Conservation (phyloP, 768 basidiomycete genomes). For the Phlebiopsis flavidoalba region DNA sequence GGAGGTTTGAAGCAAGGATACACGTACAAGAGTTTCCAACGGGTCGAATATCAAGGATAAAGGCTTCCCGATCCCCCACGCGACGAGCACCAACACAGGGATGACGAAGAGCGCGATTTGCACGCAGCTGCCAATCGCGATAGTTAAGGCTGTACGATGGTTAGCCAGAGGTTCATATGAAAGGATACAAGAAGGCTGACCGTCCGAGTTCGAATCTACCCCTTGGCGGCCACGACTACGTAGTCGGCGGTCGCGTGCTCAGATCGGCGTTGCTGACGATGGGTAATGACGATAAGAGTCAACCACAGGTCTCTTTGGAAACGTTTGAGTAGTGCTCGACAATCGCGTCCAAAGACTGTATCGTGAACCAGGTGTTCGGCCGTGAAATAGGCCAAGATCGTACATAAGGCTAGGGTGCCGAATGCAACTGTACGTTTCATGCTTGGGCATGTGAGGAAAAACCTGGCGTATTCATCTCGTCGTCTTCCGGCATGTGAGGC, state of each 20-base stretch:
- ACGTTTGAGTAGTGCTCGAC: conserved; percentile 33
- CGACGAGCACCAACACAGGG: conserved; percentile 10
- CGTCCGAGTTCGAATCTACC: conserved; percentile 11
- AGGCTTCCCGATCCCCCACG: conserved; percentile 11
- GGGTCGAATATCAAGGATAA: conserved; percentile 13
- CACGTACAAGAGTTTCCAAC: conserved; percentile 10
- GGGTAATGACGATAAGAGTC: conserved; percentile 38
- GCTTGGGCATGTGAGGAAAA: too few relatives aligned
- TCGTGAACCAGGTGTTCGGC: conserved; percentile 38
- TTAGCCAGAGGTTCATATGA: background rate
- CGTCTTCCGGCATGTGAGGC: background rate
- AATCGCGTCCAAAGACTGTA: conserved; percentile 36
- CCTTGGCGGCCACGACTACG: conserved; percentile 11
- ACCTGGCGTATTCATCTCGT: background rate
- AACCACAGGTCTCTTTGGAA: conserved; percentile 42
- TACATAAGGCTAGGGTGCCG: conserved; percentile 26
- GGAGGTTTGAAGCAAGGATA: background rate
- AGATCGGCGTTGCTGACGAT: conserved; percentile 14
- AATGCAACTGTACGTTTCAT: conserved; percentile 24
- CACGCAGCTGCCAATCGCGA: conserved; percentile 12
- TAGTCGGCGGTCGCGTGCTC: conserved; percentile 12
- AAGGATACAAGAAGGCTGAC: background rate
- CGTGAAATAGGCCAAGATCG: conserved; percentile 36
- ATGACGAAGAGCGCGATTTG: conserved; percentile 16
- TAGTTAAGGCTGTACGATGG: conserved; percentile 1